Evolutionary conservation across 345 rosid species (phyloP), one percentile per base, ranked within the genome.

Genomic region (Eucalyptus caleyi): DNA sequence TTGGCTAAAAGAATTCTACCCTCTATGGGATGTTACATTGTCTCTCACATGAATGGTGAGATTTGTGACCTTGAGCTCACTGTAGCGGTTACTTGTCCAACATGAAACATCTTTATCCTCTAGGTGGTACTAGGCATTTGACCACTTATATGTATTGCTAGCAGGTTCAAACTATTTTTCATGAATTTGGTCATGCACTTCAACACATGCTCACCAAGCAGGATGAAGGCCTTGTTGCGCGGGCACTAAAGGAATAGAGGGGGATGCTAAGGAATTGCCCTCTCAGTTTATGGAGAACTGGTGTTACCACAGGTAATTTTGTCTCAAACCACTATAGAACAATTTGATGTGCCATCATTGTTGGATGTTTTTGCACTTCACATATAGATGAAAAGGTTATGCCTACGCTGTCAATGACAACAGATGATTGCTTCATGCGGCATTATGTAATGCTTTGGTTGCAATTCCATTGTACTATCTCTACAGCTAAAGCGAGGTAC

Each of bases 271-370:
- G 90, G 99, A 97, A 91, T 92, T 97, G 90, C 98, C 98, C 69
- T 97, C 99, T 26, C 98, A 96, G 81, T 97, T 97, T 92, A 96
- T 96, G 99, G 98, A 97, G 93, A 97, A 96, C 87, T 97, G 99
- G 99, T 97, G 99, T 92, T 97, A 96, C 93, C 99, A 96, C 90
- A 96, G 97, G 99, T 97, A 88, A 72, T 89, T 32, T 34, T 91
- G 77, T 56, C 37, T 45, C 11, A n/a, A 86, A 37, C 37, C 6
- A 67, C 80, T 32, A 1, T 32, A 32, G 11, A 16, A 32, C 80
- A 16, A 32, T 18, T 59, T 51, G 15, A 11, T 16, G 14, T 86
- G 87, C 51, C 40, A 50, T 50, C 53, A 37, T 18, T 40, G 51
- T 47, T 16, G 37, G 53, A 23, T 86, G 40, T 69, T 9, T 18